Evolutionary conservation across 148 eudicot species (phyloP), one percentile per base, ranked within the genome.

Genomic region (Tetragonia tetragonoides): DNA sequence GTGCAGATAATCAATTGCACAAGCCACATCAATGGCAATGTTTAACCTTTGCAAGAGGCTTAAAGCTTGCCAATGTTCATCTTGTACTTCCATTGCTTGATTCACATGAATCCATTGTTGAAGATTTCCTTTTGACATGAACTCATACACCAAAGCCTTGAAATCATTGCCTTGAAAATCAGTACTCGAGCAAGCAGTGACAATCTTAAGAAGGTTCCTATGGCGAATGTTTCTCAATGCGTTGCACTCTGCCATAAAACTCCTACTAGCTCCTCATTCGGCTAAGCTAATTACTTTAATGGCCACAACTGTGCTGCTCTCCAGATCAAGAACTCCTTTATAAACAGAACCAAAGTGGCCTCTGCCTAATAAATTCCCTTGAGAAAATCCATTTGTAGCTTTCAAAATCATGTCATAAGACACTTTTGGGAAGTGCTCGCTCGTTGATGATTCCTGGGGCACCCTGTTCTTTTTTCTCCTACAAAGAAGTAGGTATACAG

Each of bases 101-200:
- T 47, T 21, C 3, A 6, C 34, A 68, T 80, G 75, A 14, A 83
- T 40, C 86, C 86, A 80, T 40, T 12, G 21, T 12, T 80, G 78
- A 62, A 83, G 75, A 68, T 63, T 75, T 74, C 83, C 86, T 14
- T 83, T 80, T 11, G 83, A 59, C 80, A 83, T 77, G 66, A 66
- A 80, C 82, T 77, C 83, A 37, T 76, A 83, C 10, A 83, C 75
- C 66, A 83, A 71, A 21, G 86, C 86, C 39, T 73, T 80, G 17
- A 83, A 83, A 7, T 83, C 81, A 28, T 77, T 77, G 34, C 83
- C 65, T 15, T 68, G 46, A 63, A 68, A 80, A 37, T 83, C 81
- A 7, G 23, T 80, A 44, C 83, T 77, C 2, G 86, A 83, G 73
- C 86, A 83, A 68, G 75, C 76, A 15, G 81, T 76, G 5, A 83